Evolutionary conservation across 2,329 filamentous ascomycete genomes (phyloP).

Genomic region (Calonectria henricotiae): DNA sequence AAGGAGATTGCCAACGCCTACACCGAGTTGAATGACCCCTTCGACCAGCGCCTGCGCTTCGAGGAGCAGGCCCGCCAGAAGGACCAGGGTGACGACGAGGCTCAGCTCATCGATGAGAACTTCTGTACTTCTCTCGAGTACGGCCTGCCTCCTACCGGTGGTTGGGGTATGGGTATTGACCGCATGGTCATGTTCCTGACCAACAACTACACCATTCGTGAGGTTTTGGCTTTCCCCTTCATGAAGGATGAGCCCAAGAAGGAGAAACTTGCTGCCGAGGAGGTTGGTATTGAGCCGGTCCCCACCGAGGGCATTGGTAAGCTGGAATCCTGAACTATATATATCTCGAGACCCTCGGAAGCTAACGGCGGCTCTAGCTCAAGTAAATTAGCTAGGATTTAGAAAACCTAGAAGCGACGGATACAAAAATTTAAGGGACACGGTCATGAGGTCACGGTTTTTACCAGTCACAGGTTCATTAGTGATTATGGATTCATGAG

Average conservation of each 20-base stretch:
- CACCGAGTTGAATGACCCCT: constrained; percentile 94
- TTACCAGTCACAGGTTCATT: constrained; percentile 23
- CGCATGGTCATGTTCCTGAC: constrained; percentile 96
- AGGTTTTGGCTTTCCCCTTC: constrained; percentile 96
- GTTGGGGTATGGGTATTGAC: constrained; percentile 97
- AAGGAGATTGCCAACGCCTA: constrained; percentile 95
- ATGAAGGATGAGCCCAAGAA: constrained; percentile 83
- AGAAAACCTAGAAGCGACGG: constrained; percentile 30
- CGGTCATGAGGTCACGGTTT: constrained; percentile 20
- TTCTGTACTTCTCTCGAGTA: constrained; percentile 94
- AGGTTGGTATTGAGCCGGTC: constrained; percentile 51
- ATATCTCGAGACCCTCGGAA: background rate
- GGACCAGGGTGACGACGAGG: constrained; percentile 96
- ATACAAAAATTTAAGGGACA: constrained; percentile 35
- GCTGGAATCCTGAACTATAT: constrained; percentile 13
- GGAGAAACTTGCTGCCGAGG: constrained; percentile 63
- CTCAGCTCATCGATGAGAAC: constrained; percentile 95
- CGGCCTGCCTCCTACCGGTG: constrained; percentile 92
- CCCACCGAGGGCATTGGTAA: constrained; percentile 53
- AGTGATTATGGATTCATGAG: constrained; percentile 22
- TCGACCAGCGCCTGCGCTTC: constrained; percentile 88
- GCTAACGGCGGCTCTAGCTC: constrained; percentile 45
- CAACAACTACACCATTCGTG: constrained; percentile 93
- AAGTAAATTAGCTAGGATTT: constrained; percentile 53
- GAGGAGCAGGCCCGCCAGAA: constrained; percentile 98